phyloP scores from a whole-genome alignment of 768 basidiomycete genomes.

The Lactarius akahatsu region DNA sequence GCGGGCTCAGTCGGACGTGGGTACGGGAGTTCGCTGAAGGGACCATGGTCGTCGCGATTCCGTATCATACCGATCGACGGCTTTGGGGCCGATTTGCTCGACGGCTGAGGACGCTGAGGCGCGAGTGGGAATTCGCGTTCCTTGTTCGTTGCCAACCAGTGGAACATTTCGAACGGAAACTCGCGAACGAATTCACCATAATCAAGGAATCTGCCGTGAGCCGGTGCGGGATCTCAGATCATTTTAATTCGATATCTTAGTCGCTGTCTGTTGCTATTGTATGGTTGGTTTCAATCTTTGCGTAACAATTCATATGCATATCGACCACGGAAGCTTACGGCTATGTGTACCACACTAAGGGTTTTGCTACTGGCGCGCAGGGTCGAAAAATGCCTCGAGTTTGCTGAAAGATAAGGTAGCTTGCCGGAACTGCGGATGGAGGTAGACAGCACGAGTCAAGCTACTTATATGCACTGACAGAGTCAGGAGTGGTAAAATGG shows the following conservation, averaged over 20 bases:
- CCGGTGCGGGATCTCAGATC: not conserved
- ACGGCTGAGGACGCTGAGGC: constrained; percentile 31
- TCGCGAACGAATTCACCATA: not conserved
- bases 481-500: not conserved
- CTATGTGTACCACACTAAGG: not conserved
- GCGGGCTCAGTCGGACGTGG: constrained; percentile 78
- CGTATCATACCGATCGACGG: constrained; percentile 39
- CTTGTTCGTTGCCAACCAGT: not conserved
- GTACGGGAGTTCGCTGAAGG: constrained; percentile 61
- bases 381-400: constrained; percentile 9
- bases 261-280: constrained; percentile 3
- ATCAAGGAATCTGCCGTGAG: not conserved
- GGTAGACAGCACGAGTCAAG: not conserved
- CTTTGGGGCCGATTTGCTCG: constrained; percentile 41
- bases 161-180: not conserved
- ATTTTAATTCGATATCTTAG: not conserved
- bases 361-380: not conserved
- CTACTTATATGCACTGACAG: not conserved
- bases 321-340: not conserved
- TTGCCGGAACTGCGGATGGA: not conserved
- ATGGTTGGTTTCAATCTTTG: not conserved
- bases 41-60: constrained; percentile 34
- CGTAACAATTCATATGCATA: not conserved
- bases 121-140: not conserved
- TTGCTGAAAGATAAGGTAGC: not conserved